These are phyloP conservation scores for Aspergillus campestris DNA, from an alignment of 495 filamentous ascomycete genomes.

Conservation along the genomic window DNA sequence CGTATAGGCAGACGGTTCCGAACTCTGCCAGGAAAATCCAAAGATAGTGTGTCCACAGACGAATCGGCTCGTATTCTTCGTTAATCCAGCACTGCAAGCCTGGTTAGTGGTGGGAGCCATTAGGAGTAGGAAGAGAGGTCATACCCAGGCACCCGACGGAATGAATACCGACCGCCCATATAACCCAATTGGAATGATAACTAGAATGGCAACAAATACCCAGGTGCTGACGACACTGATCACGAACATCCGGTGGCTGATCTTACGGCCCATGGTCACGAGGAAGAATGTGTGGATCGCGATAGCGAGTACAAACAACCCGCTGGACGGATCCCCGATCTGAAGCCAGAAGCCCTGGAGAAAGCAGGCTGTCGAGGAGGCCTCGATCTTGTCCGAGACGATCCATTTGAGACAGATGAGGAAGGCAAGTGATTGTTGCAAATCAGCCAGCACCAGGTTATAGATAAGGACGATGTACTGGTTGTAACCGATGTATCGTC, in stretches of 20 bases:
- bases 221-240: conserved; percentile 43
- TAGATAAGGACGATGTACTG: conserved; percentile 68
- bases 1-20: conserved; percentile 55
- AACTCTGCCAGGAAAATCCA: conserved; percentile 70
- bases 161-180: conserved; percentile 53
- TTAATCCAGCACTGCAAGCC: conserved; percentile 60
- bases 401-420: conserved; percentile 58
- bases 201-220: conserved; percentile 50
- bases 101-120: background rate
- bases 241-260: conserved; percentile 47
- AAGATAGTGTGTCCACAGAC: conserved; percentile 68
- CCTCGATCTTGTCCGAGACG: conserved; percentile 41
- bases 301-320: conserved; percentile 63
- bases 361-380: conserved; percentile 53
- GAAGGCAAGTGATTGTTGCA: conserved; percentile 63
- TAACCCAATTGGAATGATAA: conserved; percentile 44
- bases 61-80: conserved; percentile 47
- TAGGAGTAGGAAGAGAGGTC: conserved; percentile 6
- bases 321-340: conserved; percentile 60
- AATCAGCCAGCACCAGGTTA: conserved; percentile 65
- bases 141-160: conserved; percentile 55
- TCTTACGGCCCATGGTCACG: conserved; percentile 49
- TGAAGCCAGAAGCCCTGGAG: conserved; percentile 65
- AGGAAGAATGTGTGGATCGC: conserved; percentile 61
- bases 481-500: conserved; percentile 47